Evolutionary conservation across 768 basidiomycete species (phyloP).

Genomic region (Pulveroboletus sp.): DNA sequence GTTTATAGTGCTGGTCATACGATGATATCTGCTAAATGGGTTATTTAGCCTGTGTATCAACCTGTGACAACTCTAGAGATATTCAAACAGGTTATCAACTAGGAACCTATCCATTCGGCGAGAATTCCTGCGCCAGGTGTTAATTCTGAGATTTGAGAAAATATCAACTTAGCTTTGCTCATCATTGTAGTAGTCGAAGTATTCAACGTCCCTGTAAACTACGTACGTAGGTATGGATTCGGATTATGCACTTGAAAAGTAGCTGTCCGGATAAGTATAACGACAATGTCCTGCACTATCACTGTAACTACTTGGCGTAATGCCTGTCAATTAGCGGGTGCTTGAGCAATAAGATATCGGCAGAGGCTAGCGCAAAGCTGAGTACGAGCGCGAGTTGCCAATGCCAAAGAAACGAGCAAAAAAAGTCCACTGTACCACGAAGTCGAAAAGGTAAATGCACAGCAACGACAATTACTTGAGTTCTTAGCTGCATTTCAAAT

Average conservation of each 20-base stretch:
- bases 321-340: conserved; percentile 10
- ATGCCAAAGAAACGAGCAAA: no score
- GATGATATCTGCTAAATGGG: conserved; percentile 43
- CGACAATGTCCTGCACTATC: conserved; percentile 9
- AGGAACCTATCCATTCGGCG: conserved; percentile 54
- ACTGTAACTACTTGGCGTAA: neutral
- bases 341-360: neutral
- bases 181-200: no score
- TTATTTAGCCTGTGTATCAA: conserved; percentile 66
- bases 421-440: no score
- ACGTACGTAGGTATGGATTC: no score
- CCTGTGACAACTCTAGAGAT: conserved; percentile 57
- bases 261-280: conserved; percentile 1
- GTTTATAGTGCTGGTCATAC: conserved; percentile 61
- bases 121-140: no score
- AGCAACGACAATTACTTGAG: conserved; percentile 16
- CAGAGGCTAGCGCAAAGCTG: neutral
- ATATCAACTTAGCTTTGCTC: no score
- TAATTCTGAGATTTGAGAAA: no score
- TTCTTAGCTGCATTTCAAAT: conserved; percentile 6
- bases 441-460: conserved; percentile 12
- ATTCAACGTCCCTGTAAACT: no score
- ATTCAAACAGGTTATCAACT: conserved; percentile 52
- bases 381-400: no score
- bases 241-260: conserved; percentile 22